Percentiles rank a stretch among this genome's conserved stretches.
These are phyloP conservation scores for Ceratorhiza oryzae-sativae DNA, from an alignment of 1,284 basidiomycete genomes.

Conservation along the genomic window DNA sequence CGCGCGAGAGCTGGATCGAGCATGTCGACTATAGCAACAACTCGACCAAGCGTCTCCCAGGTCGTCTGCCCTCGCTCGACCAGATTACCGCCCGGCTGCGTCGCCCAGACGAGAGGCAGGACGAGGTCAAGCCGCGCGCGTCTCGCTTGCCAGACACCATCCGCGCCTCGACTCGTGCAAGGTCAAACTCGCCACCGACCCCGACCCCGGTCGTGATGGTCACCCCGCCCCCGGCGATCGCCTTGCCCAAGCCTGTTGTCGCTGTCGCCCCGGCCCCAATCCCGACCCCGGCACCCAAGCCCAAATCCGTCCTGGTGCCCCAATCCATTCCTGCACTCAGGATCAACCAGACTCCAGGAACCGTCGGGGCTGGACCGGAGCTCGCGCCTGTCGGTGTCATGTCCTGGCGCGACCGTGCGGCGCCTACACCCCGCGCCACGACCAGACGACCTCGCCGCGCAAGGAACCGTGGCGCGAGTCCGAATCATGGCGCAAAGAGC, in stretches of 20 bases:
- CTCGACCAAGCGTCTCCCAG: conserved; percentile 37
- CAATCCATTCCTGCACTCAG: conserved; percentile 37
- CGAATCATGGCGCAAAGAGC: neutral
- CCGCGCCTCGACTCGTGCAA: conserved; percentile 35
- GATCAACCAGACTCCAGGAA: neutral
- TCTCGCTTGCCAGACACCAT: conserved; percentile 29
- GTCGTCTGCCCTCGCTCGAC: conserved; percentile 69
- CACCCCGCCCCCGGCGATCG: neutral
- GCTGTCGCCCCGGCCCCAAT: too few relatives aligned
- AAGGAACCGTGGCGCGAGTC: conserved; percentile 6
- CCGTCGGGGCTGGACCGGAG: neutral
- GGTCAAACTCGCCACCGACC: conserved; percentile 23
- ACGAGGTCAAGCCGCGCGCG: conserved; percentile 30
- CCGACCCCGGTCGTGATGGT: neutral
- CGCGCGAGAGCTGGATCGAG: conserved; percentile 63
- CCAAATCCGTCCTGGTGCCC: conserved; percentile 23
- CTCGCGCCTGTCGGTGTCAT: conserved; percentile 34
- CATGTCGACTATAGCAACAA: conserved; percentile 64
- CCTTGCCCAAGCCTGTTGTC: neutral
- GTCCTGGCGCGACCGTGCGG: conserved; percentile 35
- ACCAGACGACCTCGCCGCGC: neutral
- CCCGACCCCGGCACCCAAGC: conserved; percentile 27
- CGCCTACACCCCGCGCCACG: neutral
- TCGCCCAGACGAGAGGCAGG: conserved; percentile 12
- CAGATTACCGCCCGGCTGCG: conserved; percentile 72